A percentile compares a stretch with the other conserved stretches of the same genome.
These are phyloP conservation scores for Crithidia bombi DNA, from an alignment of 208 protist species.

Conservation along the genomic window DNA sequence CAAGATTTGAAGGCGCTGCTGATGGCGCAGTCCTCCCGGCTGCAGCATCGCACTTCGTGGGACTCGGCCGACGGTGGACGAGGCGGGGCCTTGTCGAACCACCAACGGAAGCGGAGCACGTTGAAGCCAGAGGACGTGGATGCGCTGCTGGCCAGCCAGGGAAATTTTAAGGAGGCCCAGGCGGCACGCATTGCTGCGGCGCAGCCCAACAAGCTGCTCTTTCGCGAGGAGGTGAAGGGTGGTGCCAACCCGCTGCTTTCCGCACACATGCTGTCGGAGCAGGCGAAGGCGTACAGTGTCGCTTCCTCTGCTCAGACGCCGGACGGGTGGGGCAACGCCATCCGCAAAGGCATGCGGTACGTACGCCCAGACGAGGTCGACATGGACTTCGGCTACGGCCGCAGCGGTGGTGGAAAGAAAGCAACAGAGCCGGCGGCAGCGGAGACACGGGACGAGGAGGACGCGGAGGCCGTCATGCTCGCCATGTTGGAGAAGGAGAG, in stretches of 20 bases:
- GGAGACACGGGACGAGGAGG: neutral
- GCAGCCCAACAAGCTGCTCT: constrained; percentile 9
- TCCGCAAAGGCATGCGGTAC: constrained; percentile 32
- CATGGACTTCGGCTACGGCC: neutral
- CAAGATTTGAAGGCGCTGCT: constrained; percentile 53
- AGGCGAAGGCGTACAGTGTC: neutral
- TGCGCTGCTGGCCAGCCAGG: constrained; percentile 7
- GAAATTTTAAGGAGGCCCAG: neutral
- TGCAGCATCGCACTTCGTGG: constrained; percentile 27
- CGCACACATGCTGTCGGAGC: constrained; percentile 4
- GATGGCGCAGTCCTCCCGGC: constrained; percentile 51
- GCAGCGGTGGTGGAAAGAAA: neutral
- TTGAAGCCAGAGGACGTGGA: constrained; percentile 16
- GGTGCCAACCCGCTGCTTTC: neutral
- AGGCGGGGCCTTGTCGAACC: neutral
- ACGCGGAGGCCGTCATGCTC: constrained; percentile 41
- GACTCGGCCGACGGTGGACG: neutral
- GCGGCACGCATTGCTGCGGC: constrained; percentile 9
- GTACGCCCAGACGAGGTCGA: neutral
- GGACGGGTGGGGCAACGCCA: constrained; percentile 11
- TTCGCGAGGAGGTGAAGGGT: neutral
- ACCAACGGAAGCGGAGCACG: neutral
- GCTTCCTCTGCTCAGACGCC: neutral
- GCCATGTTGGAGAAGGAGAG: constrained; percentile 43
- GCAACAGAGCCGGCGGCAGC: neutral